These are phyloP conservation scores for Salix exigua DNA, from an alignment of 345 rosid genomes.

Conservation along the genomic window DNA sequence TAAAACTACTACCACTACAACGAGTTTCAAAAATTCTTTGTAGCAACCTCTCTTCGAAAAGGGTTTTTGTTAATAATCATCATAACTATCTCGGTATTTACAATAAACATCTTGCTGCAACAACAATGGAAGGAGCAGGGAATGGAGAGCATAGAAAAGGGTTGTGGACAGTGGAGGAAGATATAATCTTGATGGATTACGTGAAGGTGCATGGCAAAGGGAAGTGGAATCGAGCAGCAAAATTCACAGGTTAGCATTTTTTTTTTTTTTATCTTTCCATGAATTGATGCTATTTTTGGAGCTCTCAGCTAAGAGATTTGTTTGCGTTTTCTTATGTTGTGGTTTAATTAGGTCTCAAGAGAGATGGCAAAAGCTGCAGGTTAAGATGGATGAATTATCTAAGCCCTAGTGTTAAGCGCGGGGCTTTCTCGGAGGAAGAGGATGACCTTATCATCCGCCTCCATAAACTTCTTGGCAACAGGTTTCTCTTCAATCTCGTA, in stretches of 20 bases:
- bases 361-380: conserved; percentile 45
- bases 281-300: not conserved
- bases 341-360: conserved; percentile 30
- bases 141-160: not conserved
- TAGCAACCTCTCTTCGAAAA: not conserved
- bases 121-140: not conserved
- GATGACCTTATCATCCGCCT: conserved; percentile 44
- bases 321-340: not conserved
- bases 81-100: not conserved
- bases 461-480: conserved; percentile 40
- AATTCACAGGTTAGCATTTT: conserved; percentile 37
- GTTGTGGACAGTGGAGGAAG: conserved; percentile 5
- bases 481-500: conserved; percentile 14
- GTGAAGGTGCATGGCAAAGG: conserved; percentile 54
- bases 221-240: conserved; percentile 57
- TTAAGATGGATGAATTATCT: conserved; percentile 42
- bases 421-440: conserved; percentile 37
- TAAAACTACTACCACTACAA: too few species aligned
- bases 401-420: conserved; percentile 37
- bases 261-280: not conserved
- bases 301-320: not conserved
- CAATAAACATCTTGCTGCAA: not conserved
- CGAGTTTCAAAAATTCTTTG: not conserved
- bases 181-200: conserved; percentile 45
- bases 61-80: not conserved